These are phyloP conservation scores for Hypoxylon sp. DNA, from an alignment of 2,329 filamentous ascomycete species.

Conservation along the genomic window DNA sequence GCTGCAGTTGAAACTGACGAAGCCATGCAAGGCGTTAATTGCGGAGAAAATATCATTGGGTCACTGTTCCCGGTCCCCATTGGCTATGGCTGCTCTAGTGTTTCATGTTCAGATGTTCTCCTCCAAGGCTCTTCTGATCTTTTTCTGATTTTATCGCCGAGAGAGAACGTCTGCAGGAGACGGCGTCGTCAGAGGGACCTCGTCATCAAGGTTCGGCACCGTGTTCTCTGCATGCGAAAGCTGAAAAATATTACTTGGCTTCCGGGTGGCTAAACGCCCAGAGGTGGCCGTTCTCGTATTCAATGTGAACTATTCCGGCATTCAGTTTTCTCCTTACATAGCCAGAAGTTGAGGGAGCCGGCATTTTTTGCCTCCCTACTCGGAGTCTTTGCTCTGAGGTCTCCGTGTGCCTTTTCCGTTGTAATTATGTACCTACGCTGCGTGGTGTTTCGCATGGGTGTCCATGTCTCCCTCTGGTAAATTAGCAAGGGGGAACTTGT, in stretches of 20 bases:
- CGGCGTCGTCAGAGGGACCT: slow-evolving; percentile 18
- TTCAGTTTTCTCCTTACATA: slow-evolving; percentile 15
- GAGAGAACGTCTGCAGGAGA: slow-evolving; percentile 16
- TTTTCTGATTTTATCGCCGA: slow-evolving; percentile 25
- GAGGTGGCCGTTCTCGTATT: slow-evolving; percentile 19
- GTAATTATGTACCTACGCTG: slow-evolving; percentile 2
- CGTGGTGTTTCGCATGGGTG: slow-evolving; percentile 38
- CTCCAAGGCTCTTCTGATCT: slow-evolving; percentile 39
- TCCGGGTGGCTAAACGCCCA: slow-evolving; percentile 8
- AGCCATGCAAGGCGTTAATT: slow-evolving; percentile 43
- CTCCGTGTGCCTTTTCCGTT: not conserved
- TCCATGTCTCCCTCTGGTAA: slow-evolving; percentile 38
- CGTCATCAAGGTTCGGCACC: slow-evolving; percentile 27
- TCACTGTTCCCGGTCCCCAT: slow-evolving; percentile 41
- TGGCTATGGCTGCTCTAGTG: slow-evolving; percentile 45
- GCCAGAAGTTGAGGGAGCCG: slow-evolving; percentile 26
- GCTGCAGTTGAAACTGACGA: slow-evolving; percentile 46
- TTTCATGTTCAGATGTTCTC: slow-evolving; percentile 47
- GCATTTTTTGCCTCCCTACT: slow-evolving; percentile 12
- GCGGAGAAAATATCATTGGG: slow-evolving; percentile 48
- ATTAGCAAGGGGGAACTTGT: slow-evolving; percentile 29
- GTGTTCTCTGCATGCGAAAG: slow-evolving; percentile 2
- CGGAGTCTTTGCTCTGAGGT: slow-evolving; percentile 13
- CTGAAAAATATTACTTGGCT: slow-evolving; percentile 33
- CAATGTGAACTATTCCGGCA: not conserved